Evolutionary conservation across 1,284 basidiomycete genomes (phyloP).

Genomic region (Thecaphora thlaspeos): DNA sequence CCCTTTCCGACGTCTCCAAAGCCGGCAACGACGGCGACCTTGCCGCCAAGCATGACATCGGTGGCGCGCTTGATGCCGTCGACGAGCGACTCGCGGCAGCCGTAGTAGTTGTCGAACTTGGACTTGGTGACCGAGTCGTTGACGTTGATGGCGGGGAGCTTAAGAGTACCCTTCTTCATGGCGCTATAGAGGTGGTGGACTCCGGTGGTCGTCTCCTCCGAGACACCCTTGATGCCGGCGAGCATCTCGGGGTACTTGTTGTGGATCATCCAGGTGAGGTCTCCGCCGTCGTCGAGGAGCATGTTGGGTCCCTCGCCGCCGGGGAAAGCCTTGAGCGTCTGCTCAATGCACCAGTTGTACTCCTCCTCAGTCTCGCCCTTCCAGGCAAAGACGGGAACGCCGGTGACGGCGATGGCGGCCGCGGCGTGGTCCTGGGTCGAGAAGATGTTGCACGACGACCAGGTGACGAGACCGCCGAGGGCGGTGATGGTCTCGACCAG

Average conservation of each 20-base stretch:
- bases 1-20: conserved; percentile 99
- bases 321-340: conserved; percentile 80
- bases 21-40: conserved; percentile 96
- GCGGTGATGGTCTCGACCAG: conserved; percentile 67
- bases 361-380: conserved; percentile 99
- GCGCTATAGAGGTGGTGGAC: conserved; percentile 99
- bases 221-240: conserved; percentile 71
- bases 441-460: conserved; percentile 99
- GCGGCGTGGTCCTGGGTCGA: conserved; percentile 98
- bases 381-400: conserved; percentile 98
- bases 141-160: conserved; percentile 99
- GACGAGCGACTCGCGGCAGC: conserved; percentile 96
- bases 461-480: conserved; percentile 95
- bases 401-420: conserved; percentile 94
- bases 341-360: conserved; percentile 91
- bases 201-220: conserved; percentile 99
- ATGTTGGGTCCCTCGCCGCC: conserved; percentile 85
- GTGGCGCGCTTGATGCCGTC: conserved; percentile 99
- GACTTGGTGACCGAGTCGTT: conserved; percentile 95
- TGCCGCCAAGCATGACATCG: conserved; percentile 99
- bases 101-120: conserved; percentile 74
- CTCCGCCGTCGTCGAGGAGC: conserved; percentile 99
- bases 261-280: conserved; percentile 91
- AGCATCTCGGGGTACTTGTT: conserved; percentile 66
- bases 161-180: conserved; percentile 91